phyloP scores from a whole-genome alignment of 164 flowering plant genomes.

The Litsea cubeba region DNA sequence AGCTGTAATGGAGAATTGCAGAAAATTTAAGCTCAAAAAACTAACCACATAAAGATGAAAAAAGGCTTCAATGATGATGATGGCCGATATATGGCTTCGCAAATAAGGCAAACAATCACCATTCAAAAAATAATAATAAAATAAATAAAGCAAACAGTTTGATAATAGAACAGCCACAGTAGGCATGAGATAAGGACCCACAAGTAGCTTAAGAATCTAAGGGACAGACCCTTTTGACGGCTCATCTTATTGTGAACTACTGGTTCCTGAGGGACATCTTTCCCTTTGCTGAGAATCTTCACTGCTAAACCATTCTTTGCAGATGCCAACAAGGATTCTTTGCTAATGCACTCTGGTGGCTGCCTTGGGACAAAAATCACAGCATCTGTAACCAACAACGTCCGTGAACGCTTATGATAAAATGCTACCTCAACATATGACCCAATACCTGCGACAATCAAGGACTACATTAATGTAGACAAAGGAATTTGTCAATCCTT shows the following conservation, averaged over 20 bases:
- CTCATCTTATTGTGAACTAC: slow-evolving; percentile 69
- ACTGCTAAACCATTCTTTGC: slow-evolving; percentile 96
- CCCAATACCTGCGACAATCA: slow-evolving; percentile 71
- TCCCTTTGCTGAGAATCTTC: slow-evolving; percentile 84
- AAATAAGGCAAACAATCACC: too few species aligned
- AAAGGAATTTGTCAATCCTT: slow-evolving; percentile 1
- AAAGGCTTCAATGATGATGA: too few species aligned
- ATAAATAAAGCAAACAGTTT: too few species aligned
- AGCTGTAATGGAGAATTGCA: too few species aligned
- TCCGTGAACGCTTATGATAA: slow-evolving; percentile 76
- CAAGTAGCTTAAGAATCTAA: neutral
- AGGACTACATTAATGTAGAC: neutral
- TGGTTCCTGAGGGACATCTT: slow-evolving; percentile 73
- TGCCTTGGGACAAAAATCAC: slow-evolving; percentile 89
- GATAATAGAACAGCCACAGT: neutral
- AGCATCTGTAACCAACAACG: slow-evolving; percentile 87
- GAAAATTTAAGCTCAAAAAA: too few species aligned
- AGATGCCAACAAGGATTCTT: slow-evolving; percentile 72
- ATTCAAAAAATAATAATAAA: too few species aligned
- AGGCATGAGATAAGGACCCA: neutral
- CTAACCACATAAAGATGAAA: too few species aligned
- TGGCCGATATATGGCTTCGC: too few species aligned
- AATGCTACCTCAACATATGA: slow-evolving; percentile 98
- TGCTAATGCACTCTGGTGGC: slow-evolving; percentile 89
- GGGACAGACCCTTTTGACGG: slow-evolving; percentile 70